Evolutionary conservation across 371 early-diverging fungal genomes (phyloP), one percentile per base, ranked within the genome.

Genomic region (Rhizopus microsporus): DNA sequence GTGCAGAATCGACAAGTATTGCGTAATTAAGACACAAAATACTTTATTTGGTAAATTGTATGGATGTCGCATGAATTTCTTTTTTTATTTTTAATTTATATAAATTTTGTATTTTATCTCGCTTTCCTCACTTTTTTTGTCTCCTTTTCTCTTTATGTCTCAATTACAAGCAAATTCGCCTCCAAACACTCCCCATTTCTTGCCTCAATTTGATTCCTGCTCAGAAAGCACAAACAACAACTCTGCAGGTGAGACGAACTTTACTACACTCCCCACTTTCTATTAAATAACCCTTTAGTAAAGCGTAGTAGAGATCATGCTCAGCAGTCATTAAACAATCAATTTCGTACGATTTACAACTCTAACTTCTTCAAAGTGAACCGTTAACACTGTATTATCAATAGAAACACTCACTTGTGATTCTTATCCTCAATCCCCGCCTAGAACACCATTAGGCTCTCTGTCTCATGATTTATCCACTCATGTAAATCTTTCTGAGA

Each of bases 401-500:
- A 39, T 59, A 58, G 62, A 67, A 46, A 54, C 57, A 42, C 33
- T 62, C n/a, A 67, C 62, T 4, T 57, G 67, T 47, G 59, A 67
- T 34, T 58, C 62, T 6, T 52, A 62, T 37, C 67, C 67, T 4
- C 53, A 67, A 17, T 67, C 67, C 13, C 67, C 67, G 35, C 67
- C 67, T n/a, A 58, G 48, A n/a, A 58, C 67, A 57, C 67, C 67
- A 9, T 47, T 58, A 31, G 62, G 62, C n/a, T 61, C 67, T 6
- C 32, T 61, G 3, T 61, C 58, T 17, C 55, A 52, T 15, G 42
- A 54, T 8, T 8, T 48, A 16, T 61, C 62, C 4, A 61, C 67
- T 1, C 62, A 61, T 44, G 52, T 51, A 8, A 56, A 62, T 40
- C 35, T 66, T 54, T 47, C 54, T 32, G 54, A 66, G 9, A 43